Evolutionary conservation across 306 rosid species (phyloP), one percentile per base, ranked within the genome.

Genomic region (Trifolium repens): DNA sequence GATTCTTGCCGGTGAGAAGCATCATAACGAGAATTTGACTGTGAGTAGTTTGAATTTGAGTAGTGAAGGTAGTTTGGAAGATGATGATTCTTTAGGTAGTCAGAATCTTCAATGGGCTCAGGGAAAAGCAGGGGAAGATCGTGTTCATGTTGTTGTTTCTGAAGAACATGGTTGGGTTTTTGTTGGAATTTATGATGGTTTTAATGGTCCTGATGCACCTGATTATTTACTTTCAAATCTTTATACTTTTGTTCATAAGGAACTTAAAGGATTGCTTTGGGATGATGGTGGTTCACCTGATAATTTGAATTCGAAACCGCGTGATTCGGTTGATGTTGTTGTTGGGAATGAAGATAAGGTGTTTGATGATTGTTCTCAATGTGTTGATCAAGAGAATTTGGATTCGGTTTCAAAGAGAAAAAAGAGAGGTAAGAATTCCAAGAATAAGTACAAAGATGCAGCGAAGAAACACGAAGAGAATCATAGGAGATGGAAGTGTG

Each of bases 31-130:
- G 88, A 90, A 92, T 76, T 47, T 94, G 80, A 89, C 96, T 0
- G 86, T 89, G 4, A 93, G 88, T 42, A 90, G 96, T 22, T 75
- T 89, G 65, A 90, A 92, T 87, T 88, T 96, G 81, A 92, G 99
- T 80, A 89, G 99, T 60, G 99, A 96, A 4, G 93, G 92, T 6
- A 96, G 97, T 69, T 83, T 96, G 78, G 97, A 90, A 35, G 99
- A 96, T 13, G 88, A 92, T 26, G 97, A 96, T 59, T 92, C 96
- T 0, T 30, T 80, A 78, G 93, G 86, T 12, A 84, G 88, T 67
- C 99, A 96, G 81, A 96, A 96, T 80, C 92, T 96, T 22, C 99
- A 96, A 67, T 96, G 99, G 98, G 97, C 98, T 39, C 99, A 96
- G 61, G 99, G 99, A 24, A 96, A 92, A 83, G 99, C 99, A 37